Evolutionary conservation across 75 land plant genomes (phyloP), one percentile per base, ranked within the genome.

Genomic region (Adiantum capillusveneris): DNA sequence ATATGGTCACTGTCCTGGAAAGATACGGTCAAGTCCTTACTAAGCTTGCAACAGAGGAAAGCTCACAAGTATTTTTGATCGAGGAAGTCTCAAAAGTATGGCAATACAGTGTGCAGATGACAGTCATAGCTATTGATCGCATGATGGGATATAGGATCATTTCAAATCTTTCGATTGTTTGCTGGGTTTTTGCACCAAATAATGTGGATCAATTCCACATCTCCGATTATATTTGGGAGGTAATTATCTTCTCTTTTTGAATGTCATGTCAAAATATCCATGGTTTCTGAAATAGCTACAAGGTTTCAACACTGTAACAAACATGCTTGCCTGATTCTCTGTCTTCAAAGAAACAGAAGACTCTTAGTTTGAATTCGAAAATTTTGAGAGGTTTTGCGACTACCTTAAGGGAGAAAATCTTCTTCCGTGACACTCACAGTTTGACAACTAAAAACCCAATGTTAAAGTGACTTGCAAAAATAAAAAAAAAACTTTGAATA

Each of bases 131-230:
- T 16, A 81, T 94, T 65, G 98, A 94, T 48, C 78, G 98, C 45
- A 94, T 94, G 98, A 94, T 94, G 98, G 98, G 96, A 12, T 94
- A 94, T 53, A 77, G 98, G 21, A 78, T 94, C 58, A 60, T 94
- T 21, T 86, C 96, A 17, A 94, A 94, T 69, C 67, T 94, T 44
- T 77, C 96, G 25, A 90, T 94, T 60, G 83, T 86, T 18, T 71
- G 62, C 24, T 94, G 98, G 98, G 81, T 84, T 5, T 94, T 94
- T 49, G 61, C 81, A 31, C 65, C 81, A 5, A 46, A 43, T 14
- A 90, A 86, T 64, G 60, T 84, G 44, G 68, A 86, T 6, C 80
- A 74, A 55, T 94, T 90, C 44, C 96, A 94, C 57, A 69, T 65
- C 25, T 86, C 91, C 13, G 88, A 79, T 67, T 79, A 70, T 30